Percentiles rank a stretch among this genome's conserved stretches.
phyloP scores from a whole-genome alignment of 495 filamentous ascomycete genomes.

The Penicillium steckii region DNA sequence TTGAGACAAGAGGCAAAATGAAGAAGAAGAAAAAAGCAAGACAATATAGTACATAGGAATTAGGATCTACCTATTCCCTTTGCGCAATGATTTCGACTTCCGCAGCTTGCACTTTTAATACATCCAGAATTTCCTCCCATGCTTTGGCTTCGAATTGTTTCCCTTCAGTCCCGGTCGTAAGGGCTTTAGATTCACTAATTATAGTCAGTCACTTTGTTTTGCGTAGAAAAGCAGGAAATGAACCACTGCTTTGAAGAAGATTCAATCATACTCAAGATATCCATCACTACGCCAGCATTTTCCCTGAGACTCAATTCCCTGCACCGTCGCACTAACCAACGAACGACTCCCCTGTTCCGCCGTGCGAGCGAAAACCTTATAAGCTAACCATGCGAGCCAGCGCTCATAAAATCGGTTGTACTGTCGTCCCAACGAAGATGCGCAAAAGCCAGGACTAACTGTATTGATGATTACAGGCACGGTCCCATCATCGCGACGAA shows the following conservation, averaged over 20 bases:
- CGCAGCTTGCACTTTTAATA: conserved; percentile 28
- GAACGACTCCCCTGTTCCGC: conserved; percentile 50
- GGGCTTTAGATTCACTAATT: conserved; percentile 37
- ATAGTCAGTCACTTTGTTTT: conserved; percentile 1
- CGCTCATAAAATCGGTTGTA: conserved; percentile 39
- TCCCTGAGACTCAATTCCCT: conserved; percentile 50
- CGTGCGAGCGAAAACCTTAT: conserved; percentile 44
- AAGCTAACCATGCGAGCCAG: conserved; percentile 34
- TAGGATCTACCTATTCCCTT: neutral
- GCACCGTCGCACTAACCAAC: conserved; percentile 48
- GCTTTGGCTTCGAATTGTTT: conserved; percentile 36
- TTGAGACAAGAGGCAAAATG: too few species aligned
- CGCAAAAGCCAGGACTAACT: conserved; percentile 44
- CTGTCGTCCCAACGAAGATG: conserved; percentile 38
- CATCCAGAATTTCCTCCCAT: conserved; percentile 39
- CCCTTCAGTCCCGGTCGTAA: conserved; percentile 33
- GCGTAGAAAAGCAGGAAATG: neutral
- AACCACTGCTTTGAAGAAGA: too few species aligned
- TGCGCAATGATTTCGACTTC: conserved; percentile 17
- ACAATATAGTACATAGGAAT: neutral
- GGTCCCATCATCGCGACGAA: conserved; percentile 34
- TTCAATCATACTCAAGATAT: conserved; percentile 39
- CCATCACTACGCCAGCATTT: conserved; percentile 50
- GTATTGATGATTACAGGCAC: conserved; percentile 46
- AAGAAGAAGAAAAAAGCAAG: too few species aligned